Conservation (phyloP, 371 early-diverging fungal genomes). For the Mortierella sp. region DNA sequence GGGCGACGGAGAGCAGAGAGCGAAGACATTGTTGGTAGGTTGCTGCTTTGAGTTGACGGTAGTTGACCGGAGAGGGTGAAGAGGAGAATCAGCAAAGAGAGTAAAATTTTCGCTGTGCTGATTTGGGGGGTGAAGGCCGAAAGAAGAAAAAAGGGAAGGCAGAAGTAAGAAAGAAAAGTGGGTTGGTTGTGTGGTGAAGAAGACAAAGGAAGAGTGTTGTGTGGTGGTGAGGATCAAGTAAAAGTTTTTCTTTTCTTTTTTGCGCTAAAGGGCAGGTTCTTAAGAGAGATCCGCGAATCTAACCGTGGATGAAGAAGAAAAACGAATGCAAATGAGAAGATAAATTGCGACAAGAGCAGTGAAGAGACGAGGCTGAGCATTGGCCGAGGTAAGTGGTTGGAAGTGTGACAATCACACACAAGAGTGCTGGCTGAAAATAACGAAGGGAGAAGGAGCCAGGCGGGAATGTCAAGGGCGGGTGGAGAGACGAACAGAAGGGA, state of each 20-base stretch:
- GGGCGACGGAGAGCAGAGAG: slow-evolving; percentile 37
- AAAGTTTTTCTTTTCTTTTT: not conserved
- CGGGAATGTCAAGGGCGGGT: slow-evolving; percentile 2
- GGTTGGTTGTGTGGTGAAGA: too few species aligned
- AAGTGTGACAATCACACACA: not conserved
- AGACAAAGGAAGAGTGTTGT: too few species aligned
- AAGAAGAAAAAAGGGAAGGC: not conserved
- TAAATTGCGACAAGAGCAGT: not conserved
- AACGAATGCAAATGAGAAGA: not conserved
- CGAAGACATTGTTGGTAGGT: slow-evolving; percentile 25
- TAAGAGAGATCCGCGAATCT: not conserved
- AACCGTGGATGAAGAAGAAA: not conserved
- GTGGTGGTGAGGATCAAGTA: not conserved
- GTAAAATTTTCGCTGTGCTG: not conserved
- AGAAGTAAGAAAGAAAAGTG: slow-evolving; percentile 9
- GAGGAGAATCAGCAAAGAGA: not conserved
- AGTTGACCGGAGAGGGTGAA: not conserved
- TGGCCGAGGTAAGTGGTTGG: not conserved
- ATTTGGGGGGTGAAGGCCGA: too few species aligned
- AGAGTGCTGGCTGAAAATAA: not conserved
- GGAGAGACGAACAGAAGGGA: not conserved
- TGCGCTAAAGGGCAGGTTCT: not conserved
- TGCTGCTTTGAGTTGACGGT: not conserved
- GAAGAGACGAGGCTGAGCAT: not conserved
- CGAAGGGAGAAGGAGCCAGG: slow-evolving; percentile 13